Conservation (phyloP, 2,329 filamentous ascomycete genomes). For the Fusarium paranaense region DNA sequence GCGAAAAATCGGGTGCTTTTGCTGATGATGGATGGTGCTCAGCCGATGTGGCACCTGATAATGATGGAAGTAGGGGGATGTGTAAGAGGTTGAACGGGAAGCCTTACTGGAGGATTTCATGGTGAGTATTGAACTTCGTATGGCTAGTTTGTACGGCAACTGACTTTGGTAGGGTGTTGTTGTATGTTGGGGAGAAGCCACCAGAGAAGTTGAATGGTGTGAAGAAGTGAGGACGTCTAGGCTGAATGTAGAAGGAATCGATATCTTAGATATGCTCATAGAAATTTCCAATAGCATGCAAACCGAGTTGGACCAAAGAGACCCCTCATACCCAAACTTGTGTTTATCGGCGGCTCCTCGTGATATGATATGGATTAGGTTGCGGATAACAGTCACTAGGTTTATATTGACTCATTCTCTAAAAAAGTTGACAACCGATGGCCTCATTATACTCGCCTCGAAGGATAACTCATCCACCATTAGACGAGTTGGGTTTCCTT, state of each 20-base stretch:
- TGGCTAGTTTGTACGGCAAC: background rate
- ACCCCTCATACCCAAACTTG: no score
- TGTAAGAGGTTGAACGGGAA: constrained; percentile 71
- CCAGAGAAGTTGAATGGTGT: constrained; percentile 11
- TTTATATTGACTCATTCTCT: background rate
- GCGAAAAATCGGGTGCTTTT: constrained; percentile 59
- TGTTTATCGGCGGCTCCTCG: no score
- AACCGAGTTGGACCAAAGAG: no score
- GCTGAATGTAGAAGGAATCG: rapidly evolving
- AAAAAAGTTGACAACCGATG: no score
- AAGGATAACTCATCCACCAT: background rate
- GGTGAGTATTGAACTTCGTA: constrained; percentile 56
- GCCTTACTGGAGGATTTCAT: constrained; percentile 67
- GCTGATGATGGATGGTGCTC: constrained; percentile 65
- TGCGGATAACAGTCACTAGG: background rate
- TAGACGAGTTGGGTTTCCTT: background rate
- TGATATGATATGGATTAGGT: background rate
- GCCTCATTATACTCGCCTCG: no score
- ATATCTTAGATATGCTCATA: background rate
- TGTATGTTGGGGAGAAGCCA: constrained; percentile 23
- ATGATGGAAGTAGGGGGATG: constrained; percentile 70
- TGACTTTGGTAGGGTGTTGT: constrained; percentile 34
- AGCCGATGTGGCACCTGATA: constrained; percentile 73
- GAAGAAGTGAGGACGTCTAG: background rate
- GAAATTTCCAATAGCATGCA: background rate